These are phyloP conservation scores for Sugiyamaella chiloensis DNA, from an alignment of 805 yeast species.

Conservation along the genomic window DNA sequence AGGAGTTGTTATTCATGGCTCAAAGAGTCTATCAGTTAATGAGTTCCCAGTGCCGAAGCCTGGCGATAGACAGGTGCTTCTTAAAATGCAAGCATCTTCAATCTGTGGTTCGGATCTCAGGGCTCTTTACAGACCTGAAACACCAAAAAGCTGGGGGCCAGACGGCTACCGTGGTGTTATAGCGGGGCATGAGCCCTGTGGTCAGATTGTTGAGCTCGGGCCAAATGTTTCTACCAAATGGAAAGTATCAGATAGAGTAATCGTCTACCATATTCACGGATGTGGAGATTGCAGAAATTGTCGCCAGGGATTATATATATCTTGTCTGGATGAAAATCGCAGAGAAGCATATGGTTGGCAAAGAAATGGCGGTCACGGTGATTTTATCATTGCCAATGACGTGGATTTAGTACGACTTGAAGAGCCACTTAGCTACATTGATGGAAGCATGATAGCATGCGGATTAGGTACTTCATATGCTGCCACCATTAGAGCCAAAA, in stretches of 20 bases:
- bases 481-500: slow-evolving; percentile 17
- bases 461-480: slow-evolving; percentile 18
- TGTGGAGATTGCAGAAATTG: slow-evolving; percentile 18
- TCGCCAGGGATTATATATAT: slow-evolving; percentile 14
- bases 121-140: slow-evolving; percentile 15
- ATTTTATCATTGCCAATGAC: slow-evolving; percentile 14
- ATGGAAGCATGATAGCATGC: slow-evolving; percentile 19
- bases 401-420: slow-evolving; percentile 13
- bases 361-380: slow-evolving; percentile 16
- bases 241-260: slow-evolving; percentile 15
- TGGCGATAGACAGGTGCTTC: slow-evolving; percentile 18
- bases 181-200: slow-evolving; percentile 20
- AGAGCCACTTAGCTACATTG: slow-evolving; percentile 16
- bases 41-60: slow-evolving; percentile 14
- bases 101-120: slow-evolving; percentile 17
- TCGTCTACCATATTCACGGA: slow-evolving; percentile 18
- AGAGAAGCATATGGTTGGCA: slow-evolving; percentile 20
- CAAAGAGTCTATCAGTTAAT: slow-evolving; percentile 8
- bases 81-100: slow-evolving; percentile 18
- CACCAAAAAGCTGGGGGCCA: slow-evolving; percentile 14
- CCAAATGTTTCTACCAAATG: slow-evolving; percentile 13
- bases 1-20: slow-evolving; percentile 16
- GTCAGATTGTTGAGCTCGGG: slow-evolving; percentile 15
- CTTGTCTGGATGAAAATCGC: slow-evolving; percentile 8
- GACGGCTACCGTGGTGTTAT: slow-evolving; percentile 19